These are phyloP conservation scores for Candida neerlandica DNA, from an alignment of 1,139 yeast genomes.

Conservation along the genomic window DNA sequence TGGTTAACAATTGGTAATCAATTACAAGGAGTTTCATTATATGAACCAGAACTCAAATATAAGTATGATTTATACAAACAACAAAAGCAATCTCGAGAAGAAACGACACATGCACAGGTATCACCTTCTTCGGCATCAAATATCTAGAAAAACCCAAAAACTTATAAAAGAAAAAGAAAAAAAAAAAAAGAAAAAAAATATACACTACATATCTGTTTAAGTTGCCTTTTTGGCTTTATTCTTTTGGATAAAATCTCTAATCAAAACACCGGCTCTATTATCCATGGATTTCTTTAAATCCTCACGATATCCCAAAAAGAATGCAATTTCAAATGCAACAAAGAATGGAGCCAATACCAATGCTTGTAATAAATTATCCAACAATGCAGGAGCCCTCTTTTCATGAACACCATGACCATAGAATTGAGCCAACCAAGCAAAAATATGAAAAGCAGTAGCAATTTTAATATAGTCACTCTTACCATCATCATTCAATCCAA, in stretches of 20 bases:
- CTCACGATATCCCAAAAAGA: slow-evolving; percentile 60
- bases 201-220: background rate
- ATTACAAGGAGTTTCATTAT: slow-evolving; percentile 58
- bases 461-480: slow-evolving; percentile 25
- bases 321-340: slow-evolving; percentile 76
- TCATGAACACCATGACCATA: slow-evolving; percentile 87
- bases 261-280: slow-evolving; percentile 45
- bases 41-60: slow-evolving; percentile 57
- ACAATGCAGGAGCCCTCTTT: slow-evolving; percentile 80
- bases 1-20: slow-evolving; percentile 93
- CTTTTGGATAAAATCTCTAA: slow-evolving; percentile 26
- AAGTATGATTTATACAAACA: slow-evolving; percentile 30
- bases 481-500: slow-evolving; percentile 19
- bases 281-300: slow-evolving; percentile 60
- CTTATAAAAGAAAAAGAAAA: too few relatives aligned
- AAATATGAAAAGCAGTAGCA: slow-evolving; percentile 46
- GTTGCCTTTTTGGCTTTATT: slow-evolving; percentile 13
- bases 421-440: slow-evolving; percentile 84
- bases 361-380: slow-evolving; percentile 83
- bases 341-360: slow-evolving; percentile 89
- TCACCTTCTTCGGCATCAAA: background rate
- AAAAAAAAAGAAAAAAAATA: too few relatives aligned
- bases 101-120: background rate
- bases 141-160: too few relatives aligned
- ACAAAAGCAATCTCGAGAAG: background rate